phyloP scores from a whole-genome alignment of 2,329 filamentous ascomycete species.

The Capronia epimyces region DNA sequence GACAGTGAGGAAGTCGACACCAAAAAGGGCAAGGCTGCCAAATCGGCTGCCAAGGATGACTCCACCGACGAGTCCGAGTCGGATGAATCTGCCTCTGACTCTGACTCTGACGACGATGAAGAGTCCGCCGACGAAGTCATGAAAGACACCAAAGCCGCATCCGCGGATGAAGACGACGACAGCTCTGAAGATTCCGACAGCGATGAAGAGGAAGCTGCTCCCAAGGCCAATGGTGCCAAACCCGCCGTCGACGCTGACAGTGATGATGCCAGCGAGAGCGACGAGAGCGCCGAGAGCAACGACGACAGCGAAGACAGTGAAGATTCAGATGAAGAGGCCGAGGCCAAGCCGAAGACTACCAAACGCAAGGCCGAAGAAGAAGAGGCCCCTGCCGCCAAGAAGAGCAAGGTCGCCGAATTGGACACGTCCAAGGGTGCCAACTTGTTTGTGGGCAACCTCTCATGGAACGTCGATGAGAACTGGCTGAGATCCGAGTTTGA shows the following conservation, averaged over 20 bases:
- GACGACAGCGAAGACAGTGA: conserved; percentile 23
- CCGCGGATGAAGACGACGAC: conserved; percentile 14
- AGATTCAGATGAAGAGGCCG: conserved; percentile 21
- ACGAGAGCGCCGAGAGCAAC: conserved; percentile 27
- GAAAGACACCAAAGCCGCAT: background rate
- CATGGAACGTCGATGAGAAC: conserved; percentile 85
- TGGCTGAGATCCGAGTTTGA: conserved; percentile 76
- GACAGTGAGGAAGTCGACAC: conserved; percentile 33
- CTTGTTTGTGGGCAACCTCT: conserved; percentile 84
- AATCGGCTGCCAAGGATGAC: conserved; percentile 31
- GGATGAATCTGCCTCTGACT: conserved; percentile 32
- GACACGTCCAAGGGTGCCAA: conserved; percentile 52
- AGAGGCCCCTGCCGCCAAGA: conserved; percentile 44
- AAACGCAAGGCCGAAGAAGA: conserved; percentile 49
- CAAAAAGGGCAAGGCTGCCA: background rate
- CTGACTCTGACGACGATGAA: conserved; percentile 32
- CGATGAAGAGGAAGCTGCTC: conserved; percentile 20
- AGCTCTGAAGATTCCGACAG: conserved; percentile 33
- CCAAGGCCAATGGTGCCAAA: conserved; percentile 15
- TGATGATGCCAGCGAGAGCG: conserved; percentile 12
- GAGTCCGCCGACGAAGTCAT: background rate
- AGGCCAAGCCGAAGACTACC: conserved; percentile 26
- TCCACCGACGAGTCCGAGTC: conserved; percentile 35
- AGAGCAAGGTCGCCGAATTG: conserved; percentile 46
- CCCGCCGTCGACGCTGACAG: conserved; percentile 9